These are phyloP conservation scores for Colletotrichum acutatum DNA, from an alignment of 2,329 filamentous ascomycete genomes.

Conservation along the genomic window DNA sequence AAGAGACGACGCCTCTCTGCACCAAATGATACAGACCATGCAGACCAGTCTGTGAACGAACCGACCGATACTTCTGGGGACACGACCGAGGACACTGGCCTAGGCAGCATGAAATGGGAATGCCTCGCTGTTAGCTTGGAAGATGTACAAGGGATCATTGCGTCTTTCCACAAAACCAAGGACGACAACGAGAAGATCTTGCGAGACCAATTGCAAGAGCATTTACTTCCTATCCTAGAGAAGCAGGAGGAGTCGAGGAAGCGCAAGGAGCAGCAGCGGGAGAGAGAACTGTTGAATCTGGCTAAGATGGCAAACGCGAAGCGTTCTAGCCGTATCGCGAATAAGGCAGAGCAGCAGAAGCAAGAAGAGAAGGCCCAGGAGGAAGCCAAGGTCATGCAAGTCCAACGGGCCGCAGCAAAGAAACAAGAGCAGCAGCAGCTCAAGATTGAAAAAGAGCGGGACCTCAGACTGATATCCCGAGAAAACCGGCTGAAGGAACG, in stretches of 20 bases:
- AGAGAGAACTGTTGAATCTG: constrained; percentile 83
- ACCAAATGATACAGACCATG: constrained; percentile 51
- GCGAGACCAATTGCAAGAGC: constrained; percentile 75
- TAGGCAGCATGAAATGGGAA: constrained; percentile 88
- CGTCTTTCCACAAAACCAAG: constrained; percentile 77
- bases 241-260: constrained; percentile 81
- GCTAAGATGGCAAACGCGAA: constrained; percentile 95
- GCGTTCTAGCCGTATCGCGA: constrained; percentile 88
- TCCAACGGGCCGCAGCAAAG: constrained; percentile 72
- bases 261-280: constrained; percentile 72
- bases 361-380: constrained; percentile 78
- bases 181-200: constrained; percentile 88
- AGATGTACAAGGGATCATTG: constrained; percentile 80
- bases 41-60: constrained; percentile 40
- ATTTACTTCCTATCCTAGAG: constrained; percentile 87
- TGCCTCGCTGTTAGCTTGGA: constrained; percentile 85
- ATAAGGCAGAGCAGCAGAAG: constrained; percentile 81
- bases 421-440: constrained; percentile 72
- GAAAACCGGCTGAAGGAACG: constrained; percentile 89
- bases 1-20: constrained; percentile 75
- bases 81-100: constrained; percentile 66
- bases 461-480: constrained; percentile 83
- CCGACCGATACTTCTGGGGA: constrained; percentile 42
- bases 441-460: constrained; percentile 77
- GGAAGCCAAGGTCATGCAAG: constrained; percentile 72